phyloP scores from a whole-genome alignment of 1,284 basidiomycete species.

The Fomes fomentarius region DNA sequence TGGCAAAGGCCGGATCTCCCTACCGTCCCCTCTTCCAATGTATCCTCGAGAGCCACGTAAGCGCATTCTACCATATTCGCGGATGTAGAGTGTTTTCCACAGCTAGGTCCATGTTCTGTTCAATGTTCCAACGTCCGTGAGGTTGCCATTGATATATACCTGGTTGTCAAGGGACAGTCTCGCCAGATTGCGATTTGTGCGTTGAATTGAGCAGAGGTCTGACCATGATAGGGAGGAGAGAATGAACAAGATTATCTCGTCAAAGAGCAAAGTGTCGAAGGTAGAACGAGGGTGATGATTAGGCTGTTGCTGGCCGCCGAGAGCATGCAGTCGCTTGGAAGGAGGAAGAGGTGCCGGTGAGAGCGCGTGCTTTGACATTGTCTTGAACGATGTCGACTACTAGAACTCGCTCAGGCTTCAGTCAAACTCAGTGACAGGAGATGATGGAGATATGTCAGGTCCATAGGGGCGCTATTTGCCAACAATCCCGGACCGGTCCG shows the following conservation, averaged over 20 bases:
- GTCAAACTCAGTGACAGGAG: no score
- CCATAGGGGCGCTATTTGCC: no score
- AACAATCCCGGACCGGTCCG: no score
- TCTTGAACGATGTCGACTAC: not conserved
- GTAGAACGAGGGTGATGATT: constrained; percentile 25
- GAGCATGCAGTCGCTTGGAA: constrained; percentile 57
- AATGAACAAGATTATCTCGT: constrained; percentile 74
- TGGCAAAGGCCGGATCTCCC: constrained; percentile 63
- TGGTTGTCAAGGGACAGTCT: constrained; percentile 63
- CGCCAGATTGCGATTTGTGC: constrained; percentile 67
- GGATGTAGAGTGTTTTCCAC: constrained; percentile 61
- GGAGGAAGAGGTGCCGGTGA: constrained; percentile 49
- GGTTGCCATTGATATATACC: constrained; percentile 42
- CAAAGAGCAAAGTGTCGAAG: constrained; percentile 66
- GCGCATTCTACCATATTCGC: constrained; percentile 64
- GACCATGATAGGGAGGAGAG: constrained; percentile 69
- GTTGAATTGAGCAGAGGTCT: constrained; percentile 68
- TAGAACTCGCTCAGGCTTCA: no score
- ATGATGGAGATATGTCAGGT: no score
- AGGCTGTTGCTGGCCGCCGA: not conserved
- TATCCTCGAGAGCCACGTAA: constrained; percentile 69
- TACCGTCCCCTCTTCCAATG: constrained; percentile 54
- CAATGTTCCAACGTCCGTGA: constrained; percentile 17
- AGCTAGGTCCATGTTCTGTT: constrained; percentile 42
- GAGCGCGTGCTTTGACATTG: constrained; percentile 7